phyloP scores from a whole-genome alignment of 192 early-diverging fungal species.

The Chytriomyces confervae region DNA sequence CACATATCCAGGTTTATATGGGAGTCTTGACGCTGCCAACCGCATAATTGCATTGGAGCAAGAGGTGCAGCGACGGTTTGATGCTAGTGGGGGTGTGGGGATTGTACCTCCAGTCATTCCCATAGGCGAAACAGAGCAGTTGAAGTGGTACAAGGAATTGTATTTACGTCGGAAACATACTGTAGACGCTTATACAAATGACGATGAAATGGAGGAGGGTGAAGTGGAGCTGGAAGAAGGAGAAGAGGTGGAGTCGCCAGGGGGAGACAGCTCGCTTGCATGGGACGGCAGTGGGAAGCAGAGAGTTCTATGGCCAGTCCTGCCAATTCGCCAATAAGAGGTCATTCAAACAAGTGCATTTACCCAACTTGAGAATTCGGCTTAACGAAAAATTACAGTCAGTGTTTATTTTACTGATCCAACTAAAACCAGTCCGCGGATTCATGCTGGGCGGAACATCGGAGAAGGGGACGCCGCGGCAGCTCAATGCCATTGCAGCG shows the following conservation, averaged over 20 bases:
- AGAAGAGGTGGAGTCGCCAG: neutral
- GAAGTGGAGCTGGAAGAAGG: slow-evolving; percentile 23
- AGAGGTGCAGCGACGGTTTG: slow-evolving; percentile 16
- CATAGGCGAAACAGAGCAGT: neutral
- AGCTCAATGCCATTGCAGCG: no score
- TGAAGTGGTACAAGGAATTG: neutral
- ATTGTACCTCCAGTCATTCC: slow-evolving; percentile 18
- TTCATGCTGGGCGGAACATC: no score
- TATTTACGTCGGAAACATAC: neutral
- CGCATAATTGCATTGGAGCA: slow-evolving; percentile 25
- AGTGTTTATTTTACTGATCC: no score
- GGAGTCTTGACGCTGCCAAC: neutral
- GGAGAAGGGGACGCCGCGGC: no score
- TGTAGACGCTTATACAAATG: neutral
- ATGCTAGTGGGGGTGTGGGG: slow-evolving; percentile 26
- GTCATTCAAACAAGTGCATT: no score
- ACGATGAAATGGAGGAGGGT: slow-evolving; percentile 8
- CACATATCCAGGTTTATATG: slow-evolving; percentile 28
- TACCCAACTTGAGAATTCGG: no score
- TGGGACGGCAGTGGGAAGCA: neutral
- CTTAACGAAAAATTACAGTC: no score
- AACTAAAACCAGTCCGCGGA: no score
- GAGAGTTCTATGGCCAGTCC: slow-evolving; percentile 35
- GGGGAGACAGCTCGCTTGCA: neutral
- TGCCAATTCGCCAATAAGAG: slow-evolving; percentile 28